Base-by-base conservation (phyloP, 495 filamentous ascomycete genomes). In the Aspergillus leporis region DNA sequence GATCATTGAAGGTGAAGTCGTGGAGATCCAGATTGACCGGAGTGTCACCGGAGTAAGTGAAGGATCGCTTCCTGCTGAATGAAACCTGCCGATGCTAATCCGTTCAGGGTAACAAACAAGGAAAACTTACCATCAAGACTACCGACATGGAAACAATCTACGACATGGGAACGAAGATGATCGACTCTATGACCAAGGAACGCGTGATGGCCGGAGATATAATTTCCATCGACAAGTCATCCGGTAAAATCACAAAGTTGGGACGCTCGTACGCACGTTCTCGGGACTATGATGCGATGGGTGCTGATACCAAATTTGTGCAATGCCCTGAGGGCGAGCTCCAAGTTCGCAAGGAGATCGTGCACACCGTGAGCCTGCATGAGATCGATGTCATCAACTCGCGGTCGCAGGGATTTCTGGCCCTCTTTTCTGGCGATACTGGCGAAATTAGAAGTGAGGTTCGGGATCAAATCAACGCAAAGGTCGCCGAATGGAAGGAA, bases 331-430 rank as follows among this genome's bases (percentile, higher is more conserved):
- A 99, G 71, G 94, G 94, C 54, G 94, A 99, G 75, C 83, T 99
- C 16, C 94, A 98, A 72, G 95, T 96, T 70, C 90, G 94, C 54
- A 94, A 94, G 70, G 95, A 99, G 70, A 92, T 96, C 14, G 88
- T 96, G 28, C 94, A 99, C 74, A 97, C 94, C 3, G 94, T 99
- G 61, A 92, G 87, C 43, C 83, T 99, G 2, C 94, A 99, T 75
- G 94, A 99, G 74, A 98, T 99, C 66, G 94, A 99, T 69, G 94
- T 99, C 22, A 98, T 98, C 79, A 99, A 99, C 77, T 96, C 92
- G 32, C 85, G 94, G 41, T 96, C 94, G 46, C 94, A 99, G 73
- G 94, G 94, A 28, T 98, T 97, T 73, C 78, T 97, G 32, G 93
- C 93, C 9, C 87, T 98, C 9, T 98, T 98, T 75, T 96, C 94